phyloP scores from a whole-genome alignment of 805 yeast genomes.

The Yarrowia bubula region DNA sequence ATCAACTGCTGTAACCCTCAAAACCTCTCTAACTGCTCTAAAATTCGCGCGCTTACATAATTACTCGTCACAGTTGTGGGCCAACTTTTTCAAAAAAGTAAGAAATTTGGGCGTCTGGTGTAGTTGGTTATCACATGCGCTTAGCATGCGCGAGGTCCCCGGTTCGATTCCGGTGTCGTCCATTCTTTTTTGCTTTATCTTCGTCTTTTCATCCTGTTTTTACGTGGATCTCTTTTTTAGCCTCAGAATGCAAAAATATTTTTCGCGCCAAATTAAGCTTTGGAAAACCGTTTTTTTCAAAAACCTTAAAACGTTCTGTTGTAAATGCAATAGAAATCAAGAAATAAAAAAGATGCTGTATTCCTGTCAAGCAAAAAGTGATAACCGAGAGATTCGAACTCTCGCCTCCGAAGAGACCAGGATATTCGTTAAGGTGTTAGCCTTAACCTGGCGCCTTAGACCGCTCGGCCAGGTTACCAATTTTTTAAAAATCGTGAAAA shows the following conservation, averaged over 20 bases:
- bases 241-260: neutral
- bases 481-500: neutral
- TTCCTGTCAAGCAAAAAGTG: neutral
- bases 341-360: neutral
- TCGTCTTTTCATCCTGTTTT: too few relatives aligned
- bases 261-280: neutral
- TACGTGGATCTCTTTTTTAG: neutral
- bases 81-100: neutral
- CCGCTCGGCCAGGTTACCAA: constrained; percentile 27
- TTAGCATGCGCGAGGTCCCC: constrained; percentile 26
- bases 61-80: neutral
- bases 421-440: constrained; percentile 20
- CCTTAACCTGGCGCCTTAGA: constrained; percentile 28
- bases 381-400: constrained; percentile 25
- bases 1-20: too few relatives aligned
- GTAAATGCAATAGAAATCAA: neutral
- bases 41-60: neutral
- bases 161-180: constrained; percentile 26
- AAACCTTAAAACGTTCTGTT: neutral
- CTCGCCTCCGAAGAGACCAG: constrained; percentile 27
- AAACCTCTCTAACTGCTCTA: too few relatives aligned
- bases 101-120: constrained; percentile 18
- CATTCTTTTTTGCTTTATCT: neutral
- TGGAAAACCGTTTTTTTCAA: neutral
- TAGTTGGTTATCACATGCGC: constrained; percentile 25